Conservation (phyloP, 2,329 filamentous ascomycete species). For the Neonectria magnoliae region DNA sequence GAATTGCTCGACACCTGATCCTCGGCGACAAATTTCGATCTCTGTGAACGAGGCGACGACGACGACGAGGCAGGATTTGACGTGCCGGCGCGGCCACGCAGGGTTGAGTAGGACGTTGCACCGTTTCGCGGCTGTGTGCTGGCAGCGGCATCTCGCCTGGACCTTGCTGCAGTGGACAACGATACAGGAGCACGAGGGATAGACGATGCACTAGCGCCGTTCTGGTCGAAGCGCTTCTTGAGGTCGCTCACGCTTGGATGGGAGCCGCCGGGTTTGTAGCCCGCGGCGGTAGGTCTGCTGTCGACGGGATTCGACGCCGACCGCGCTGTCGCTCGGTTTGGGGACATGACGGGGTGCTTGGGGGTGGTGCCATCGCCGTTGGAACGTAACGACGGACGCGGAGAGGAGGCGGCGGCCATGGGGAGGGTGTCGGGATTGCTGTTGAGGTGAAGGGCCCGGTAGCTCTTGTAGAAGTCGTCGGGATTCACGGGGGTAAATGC, state of each 20-base stretch:
- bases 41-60: constrained; percentile 52
- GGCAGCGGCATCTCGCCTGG: constrained; percentile 47
- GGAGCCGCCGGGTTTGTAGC: constrained; percentile 47
- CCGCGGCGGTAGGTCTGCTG: constrained; percentile 48
- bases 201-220: constrained; percentile 48
- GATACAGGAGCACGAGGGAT: constrained; percentile 50
- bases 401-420: constrained; percentile 53
- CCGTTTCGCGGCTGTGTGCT: constrained; percentile 48
- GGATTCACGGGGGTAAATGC: constrained; percentile 58
- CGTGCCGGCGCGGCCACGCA: constrained; percentile 48
- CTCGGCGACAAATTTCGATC: constrained; percentile 59
- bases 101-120: constrained; percentile 53
- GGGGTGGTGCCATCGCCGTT: constrained; percentile 61
- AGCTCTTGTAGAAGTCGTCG: constrained; percentile 66
- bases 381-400: constrained; percentile 57
- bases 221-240: constrained; percentile 81
- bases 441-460: constrained; percentile 52
- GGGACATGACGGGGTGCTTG: constrained; percentile 56
- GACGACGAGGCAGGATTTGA: constrained; percentile 30
- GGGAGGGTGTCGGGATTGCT: constrained; percentile 47
- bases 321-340: constrained; percentile 56
- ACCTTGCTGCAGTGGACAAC: constrained; percentile 47
- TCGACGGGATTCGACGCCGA: constrained; percentile 67
- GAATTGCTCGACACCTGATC: constrained; percentile 63
- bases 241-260: constrained; percentile 83